phyloP scores from a whole-genome alignment of 2,329 filamentous ascomycete species.

The Aureobasidium lini region DNA sequence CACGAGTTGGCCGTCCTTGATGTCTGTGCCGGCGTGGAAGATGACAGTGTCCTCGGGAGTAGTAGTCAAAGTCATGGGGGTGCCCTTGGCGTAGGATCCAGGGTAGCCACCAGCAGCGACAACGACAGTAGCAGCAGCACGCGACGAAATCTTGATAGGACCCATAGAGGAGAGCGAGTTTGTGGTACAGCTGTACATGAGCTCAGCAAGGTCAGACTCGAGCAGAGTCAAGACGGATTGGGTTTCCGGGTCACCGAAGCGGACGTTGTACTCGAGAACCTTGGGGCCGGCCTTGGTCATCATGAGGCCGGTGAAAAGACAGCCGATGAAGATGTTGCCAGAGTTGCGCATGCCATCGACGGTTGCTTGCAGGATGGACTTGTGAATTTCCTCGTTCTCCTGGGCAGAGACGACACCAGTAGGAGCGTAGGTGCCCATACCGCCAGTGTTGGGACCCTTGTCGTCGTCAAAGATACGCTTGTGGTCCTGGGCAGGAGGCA shows the following conservation, averaged over 20 bases:
- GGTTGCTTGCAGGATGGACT: slow-evolving; percentile 79
- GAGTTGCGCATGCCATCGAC: slow-evolving; percentile 82
- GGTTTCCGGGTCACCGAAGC: slow-evolving; percentile 87
- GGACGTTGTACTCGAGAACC: slow-evolving; percentile 86
- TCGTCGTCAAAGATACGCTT: slow-evolving; percentile 91
- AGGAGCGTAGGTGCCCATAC: slow-evolving; percentile 96
- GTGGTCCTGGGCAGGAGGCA: slow-evolving; percentile 92
- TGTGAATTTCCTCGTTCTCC: slow-evolving; percentile 70
- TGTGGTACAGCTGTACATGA: slow-evolving; percentile 79
- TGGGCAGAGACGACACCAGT: slow-evolving; percentile 44
- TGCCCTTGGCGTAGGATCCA: slow-evolving; percentile 75
- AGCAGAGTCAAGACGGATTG: slow-evolving; percentile 78
- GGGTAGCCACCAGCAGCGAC: slow-evolving; percentile 89
- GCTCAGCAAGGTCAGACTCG: slow-evolving; percentile 76
- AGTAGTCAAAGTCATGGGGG: slow-evolving; percentile 46
- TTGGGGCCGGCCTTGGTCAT: slow-evolving; percentile 74
- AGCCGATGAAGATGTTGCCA: slow-evolving; percentile 60
- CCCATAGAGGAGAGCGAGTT: slow-evolving; percentile 56
- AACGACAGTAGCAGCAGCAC: slow-evolving; percentile 86
- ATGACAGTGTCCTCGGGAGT: slow-evolving; percentile 49
- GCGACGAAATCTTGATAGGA: slow-evolving; percentile 28
- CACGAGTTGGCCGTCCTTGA: slow-evolving; percentile 56
- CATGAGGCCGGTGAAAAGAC: slow-evolving; percentile 89
- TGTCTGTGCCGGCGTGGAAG: slow-evolving; percentile 85
- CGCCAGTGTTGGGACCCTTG: slow-evolving; percentile 85